phyloP scores from a whole-genome alignment of 2,329 filamentous ascomycete genomes.

The Fonsecaea nubica region DNA sequence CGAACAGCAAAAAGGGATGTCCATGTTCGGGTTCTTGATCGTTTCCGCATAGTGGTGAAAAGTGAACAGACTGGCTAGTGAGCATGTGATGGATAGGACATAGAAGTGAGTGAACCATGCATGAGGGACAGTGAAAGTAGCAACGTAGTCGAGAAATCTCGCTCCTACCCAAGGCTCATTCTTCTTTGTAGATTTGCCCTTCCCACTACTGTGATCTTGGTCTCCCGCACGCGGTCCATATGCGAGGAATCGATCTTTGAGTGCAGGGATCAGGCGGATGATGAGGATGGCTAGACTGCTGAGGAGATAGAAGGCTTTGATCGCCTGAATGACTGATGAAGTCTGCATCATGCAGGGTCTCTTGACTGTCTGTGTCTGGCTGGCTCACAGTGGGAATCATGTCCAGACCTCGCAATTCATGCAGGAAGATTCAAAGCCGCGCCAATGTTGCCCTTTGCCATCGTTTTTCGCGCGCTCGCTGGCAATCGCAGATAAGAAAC shows the following conservation, averaged over 20 bases:
- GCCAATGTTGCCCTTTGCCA: constrained; percentile 1
- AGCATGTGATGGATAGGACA: constrained; percentile 70
- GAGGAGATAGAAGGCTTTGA: constrained; percentile 37
- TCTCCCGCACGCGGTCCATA: constrained; percentile 61
- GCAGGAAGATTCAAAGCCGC: constrained; percentile 3
- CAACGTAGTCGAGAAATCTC: constrained; percentile 57
- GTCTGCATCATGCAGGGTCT: constrained; percentile 9
- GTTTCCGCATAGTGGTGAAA: constrained; percentile 55
- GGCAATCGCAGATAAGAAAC: neutral
- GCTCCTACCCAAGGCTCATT: constrained; percentile 7
- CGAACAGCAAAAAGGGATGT: constrained; percentile 63
- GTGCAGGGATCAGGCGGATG: constrained; percentile 57
- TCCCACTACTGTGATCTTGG: neutral
- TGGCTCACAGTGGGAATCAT: neutral
- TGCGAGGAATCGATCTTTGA: constrained; percentile 63
- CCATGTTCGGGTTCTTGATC: constrained; percentile 47
- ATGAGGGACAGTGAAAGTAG: constrained; percentile 74
- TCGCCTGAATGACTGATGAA: constrained; percentile 20
- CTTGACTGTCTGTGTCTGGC: neutral
- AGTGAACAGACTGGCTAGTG: constrained; percentile 70
- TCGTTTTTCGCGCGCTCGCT: constrained; percentile 1
- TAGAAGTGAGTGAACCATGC: constrained; percentile 93
- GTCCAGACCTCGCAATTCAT: neutral
- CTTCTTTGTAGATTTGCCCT: neutral
- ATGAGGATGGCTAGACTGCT: constrained; percentile 53